phyloP scores from a whole-genome alignment of 805 yeast species.

The Pichia deserticola region DNA sequence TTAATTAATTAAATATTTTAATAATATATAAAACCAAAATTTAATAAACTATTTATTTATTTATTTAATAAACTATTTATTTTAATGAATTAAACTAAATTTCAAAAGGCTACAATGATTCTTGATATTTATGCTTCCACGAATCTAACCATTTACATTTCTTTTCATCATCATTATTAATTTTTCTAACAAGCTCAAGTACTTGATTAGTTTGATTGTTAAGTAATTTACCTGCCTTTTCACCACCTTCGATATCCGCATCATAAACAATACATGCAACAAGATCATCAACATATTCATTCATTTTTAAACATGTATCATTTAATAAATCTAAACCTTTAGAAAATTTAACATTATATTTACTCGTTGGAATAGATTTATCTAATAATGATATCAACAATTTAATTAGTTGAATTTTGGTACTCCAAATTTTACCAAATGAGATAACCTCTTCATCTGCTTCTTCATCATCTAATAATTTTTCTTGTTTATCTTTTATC shows the following conservation, averaged over 20 bases:
- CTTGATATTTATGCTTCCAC: conserved; percentile 42
- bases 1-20: too few relatives aligned
- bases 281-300: conserved; percentile 47
- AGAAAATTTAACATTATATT: conserved; percentile 27
- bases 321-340: conserved; percentile 41
- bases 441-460: conserved; percentile 15
- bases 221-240: conserved; percentile 11
- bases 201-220: conserved; percentile 20
- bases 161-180: conserved; percentile 43
- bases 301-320: conserved; percentile 34
- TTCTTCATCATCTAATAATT: conserved; percentile 16
- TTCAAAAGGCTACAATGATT: conserved; percentile 5
- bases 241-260: conserved; percentile 32
- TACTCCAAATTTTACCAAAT: conserved; percentile 42
- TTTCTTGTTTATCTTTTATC: conserved; percentile 16
- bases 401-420: conserved; percentile 49
- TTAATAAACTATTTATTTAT: too few relatives aligned
- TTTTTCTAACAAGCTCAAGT: conserved; percentile 33
- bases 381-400: conserved; percentile 49
- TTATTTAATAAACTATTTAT: neutral
- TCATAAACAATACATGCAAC: conserved; percentile 49
- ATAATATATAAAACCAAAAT: too few relatives aligned
- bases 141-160: conserved; percentile 53
- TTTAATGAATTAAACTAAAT: neutral
- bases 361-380: conserved; percentile 44